Base-by-base conservation (phyloP, 768 basidiomycete genomes). In the Brasilioporus rufonigricans region DNA sequence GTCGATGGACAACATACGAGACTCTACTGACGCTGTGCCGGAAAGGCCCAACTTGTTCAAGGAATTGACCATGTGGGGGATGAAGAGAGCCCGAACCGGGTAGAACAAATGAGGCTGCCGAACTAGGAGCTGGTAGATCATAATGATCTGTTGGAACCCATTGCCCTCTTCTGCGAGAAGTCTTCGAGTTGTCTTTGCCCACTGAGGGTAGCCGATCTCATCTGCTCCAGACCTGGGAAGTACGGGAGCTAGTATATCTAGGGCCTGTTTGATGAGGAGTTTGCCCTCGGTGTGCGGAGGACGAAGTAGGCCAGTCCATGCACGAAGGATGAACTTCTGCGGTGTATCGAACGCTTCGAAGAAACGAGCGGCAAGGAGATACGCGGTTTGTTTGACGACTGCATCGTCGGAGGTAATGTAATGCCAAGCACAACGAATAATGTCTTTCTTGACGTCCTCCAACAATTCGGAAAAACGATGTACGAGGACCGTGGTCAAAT, bases 381-480 rank as follows among this genome's bases (percentile, higher is more conserved):
- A 93, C 0, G 93, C 89, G 10, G 91, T 91, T 69, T 98, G 92
- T 70, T 93, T 95, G 64, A 97, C 91, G 19, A 94, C 85, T 6
- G 87, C 81, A 68, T 98, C 97, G 39, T 96, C 92, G 51, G 77
- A 86, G 7, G 80, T 81, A 61, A 95, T 90, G 62, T 87, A 91
- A 63, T 87, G 82, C 93, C 93, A 98, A 19, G 93, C 91, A 53
- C 89, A 89, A 68, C 89, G 91, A 74, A 98, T 94, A 61, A 98
- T 85, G 56, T 95, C 91, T 69, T 94, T 98, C 71, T 89, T 84
- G 35, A 82, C 83, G 43, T 92, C 88, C 55, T 83, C 84, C 40
- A 97, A 77, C n/a, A 91, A 71, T n/a, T 82, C 74, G 2, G 86
- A 80, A 60, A 92, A 94, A 63, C 88, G 80, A 56, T 95, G 89